Evolutionary conservation across 495 filamentous ascomycete species (phyloP).

Genomic region (Penicillium soppii): DNA sequence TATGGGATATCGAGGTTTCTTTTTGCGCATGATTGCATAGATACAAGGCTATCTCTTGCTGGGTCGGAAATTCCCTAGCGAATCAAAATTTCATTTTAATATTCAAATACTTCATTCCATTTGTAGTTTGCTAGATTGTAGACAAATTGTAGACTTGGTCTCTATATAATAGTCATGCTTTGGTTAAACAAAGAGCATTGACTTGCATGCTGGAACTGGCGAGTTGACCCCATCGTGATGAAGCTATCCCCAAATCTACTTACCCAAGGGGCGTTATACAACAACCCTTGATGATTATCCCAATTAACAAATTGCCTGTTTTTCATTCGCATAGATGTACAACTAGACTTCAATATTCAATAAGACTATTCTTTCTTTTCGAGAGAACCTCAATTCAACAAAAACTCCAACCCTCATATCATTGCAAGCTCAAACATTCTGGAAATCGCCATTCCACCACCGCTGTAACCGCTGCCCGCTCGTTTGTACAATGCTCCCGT

Average conservation of each 20-base stretch:
- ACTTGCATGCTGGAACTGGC: no score
- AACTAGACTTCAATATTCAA: neutral
- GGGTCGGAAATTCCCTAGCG: conserved; percentile 19
- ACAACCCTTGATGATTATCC: no score
- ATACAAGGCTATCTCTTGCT: conserved; percentile 41
- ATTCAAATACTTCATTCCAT: conserved; percentile 8
- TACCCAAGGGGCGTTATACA: no score
- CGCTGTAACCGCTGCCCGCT: conserved; percentile 35
- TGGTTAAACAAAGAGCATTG: no score
- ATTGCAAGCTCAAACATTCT: conserved; percentile 22
- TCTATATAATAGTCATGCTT: no score
- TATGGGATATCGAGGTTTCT: conserved; percentile 48
- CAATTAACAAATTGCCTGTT: neutral
- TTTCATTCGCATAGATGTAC: neutral
- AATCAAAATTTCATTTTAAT: conserved; percentile 25
- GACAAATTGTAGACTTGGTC: neutral
- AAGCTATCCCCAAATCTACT: no score
- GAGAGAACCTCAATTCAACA: neutral
- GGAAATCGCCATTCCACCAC: conserved; percentile 49
- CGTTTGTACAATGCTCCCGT: conserved; percentile 26
- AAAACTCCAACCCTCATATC: neutral
- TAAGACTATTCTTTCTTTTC: neutral
- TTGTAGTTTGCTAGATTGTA: neutral
- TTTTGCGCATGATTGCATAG: conserved; percentile 49
- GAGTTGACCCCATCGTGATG: no score